These are phyloP conservation scores for Lachnum nothofagi DNA, from an alignment of 2,329 filamentous ascomycete genomes.

Conservation along the genomic window DNA sequence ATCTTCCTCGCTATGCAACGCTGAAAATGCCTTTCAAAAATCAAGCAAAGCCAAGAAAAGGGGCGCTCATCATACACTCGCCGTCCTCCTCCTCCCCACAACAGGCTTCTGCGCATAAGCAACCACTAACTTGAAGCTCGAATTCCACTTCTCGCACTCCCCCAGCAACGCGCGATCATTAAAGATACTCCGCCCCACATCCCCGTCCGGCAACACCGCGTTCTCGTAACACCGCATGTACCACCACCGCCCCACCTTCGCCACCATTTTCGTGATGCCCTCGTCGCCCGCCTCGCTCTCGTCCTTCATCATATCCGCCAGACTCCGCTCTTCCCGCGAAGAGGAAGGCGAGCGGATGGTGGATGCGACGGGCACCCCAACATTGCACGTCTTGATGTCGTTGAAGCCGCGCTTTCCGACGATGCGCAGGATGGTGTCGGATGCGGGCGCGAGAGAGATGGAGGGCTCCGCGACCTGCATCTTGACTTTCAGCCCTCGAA, in stretches of 20 bases:
- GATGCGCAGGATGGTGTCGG: conserved; percentile 59
- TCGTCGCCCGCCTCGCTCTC: conserved; percentile 68
- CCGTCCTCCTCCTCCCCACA: conserved; percentile 23
- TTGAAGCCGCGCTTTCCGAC: conserved; percentile 66
- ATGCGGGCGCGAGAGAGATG: conserved; percentile 54
- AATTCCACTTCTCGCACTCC: conserved; percentile 82
- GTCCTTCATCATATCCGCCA: conserved; percentile 70
- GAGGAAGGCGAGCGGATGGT: conserved; percentile 32
- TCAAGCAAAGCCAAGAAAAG: neutral
- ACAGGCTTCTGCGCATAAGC: conserved; percentile 57
- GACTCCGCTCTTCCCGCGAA: conserved; percentile 44
- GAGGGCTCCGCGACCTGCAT: conserved; percentile 58
- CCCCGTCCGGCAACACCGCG: conserved; percentile 45
- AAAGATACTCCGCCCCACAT: conserved; percentile 64
- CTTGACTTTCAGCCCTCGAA: conserved; percentile 66
- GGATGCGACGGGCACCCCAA: conserved; percentile 69
- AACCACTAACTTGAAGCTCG: conserved; percentile 84
- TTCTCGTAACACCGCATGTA: conserved; percentile 88
- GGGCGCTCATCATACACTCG: conserved; percentile 25
- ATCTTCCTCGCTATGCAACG: conserved; percentile 13
- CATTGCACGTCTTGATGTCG: conserved; percentile 68
- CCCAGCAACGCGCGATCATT: conserved; percentile 66
- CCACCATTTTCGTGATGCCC: conserved; percentile 86
- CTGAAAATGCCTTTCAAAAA: neutral
- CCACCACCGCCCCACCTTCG: conserved; percentile 92